Conservation (phyloP, 306 rosid genomes). For the Cucurbita moschata region DNA sequence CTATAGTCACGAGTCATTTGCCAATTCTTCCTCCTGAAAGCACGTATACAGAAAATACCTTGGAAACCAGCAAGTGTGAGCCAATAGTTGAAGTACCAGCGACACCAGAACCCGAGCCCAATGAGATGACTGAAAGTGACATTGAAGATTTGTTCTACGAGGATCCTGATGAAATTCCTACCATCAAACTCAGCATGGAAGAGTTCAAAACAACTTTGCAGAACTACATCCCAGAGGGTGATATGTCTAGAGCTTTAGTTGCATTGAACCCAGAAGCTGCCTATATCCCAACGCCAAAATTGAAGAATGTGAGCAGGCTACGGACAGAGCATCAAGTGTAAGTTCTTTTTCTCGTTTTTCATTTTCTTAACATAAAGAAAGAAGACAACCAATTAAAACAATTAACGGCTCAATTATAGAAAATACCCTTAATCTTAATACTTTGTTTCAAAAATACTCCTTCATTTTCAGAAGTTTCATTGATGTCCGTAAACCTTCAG, state of each 20-base stretch:
- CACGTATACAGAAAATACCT: constrained; percentile 15
- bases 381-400: neutral
- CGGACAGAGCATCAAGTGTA: constrained; percentile 96
- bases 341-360: constrained; percentile 11
- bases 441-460: no score
- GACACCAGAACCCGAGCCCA: constrained; percentile 56
- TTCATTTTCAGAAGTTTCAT: no score
- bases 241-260: constrained; percentile 76
- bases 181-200: constrained; percentile 27
- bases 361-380: neutral
- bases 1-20: constrained; percentile 23
- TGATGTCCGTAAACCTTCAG: no score
- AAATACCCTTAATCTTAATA: no score
- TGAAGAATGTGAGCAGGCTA: constrained; percentile 72
- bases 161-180: constrained; percentile 63
- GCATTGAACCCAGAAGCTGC: constrained; percentile 43
- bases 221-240: constrained; percentile 32
- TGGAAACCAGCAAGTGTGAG: constrained; percentile 28
- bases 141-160: constrained; percentile 53
- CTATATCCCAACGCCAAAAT: constrained; percentile 54
- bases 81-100: constrained; percentile 90
- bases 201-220: constrained; percentile 30
- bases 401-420: no score
- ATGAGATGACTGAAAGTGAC: constrained; percentile 42
- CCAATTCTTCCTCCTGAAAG: constrained; percentile 37